Conservation (phyloP, 257 asterid genomes). For the Solanum dulcamara region DNA sequence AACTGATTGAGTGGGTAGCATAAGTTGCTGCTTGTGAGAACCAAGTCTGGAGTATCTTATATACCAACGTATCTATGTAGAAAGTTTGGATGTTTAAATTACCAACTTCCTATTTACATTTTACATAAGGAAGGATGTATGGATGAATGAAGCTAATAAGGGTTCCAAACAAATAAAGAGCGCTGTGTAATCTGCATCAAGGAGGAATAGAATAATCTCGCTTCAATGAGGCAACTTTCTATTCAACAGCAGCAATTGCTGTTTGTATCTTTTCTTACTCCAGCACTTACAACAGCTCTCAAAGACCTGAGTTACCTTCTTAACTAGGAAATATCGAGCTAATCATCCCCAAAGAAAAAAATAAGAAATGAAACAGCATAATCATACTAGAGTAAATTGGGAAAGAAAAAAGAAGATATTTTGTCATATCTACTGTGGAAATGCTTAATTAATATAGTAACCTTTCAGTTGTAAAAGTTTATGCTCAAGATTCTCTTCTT, state of each 20-base stretch:
- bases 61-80: not conserved
- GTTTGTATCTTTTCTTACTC: not conserved
- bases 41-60: not conserved
- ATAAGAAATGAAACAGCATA: not conserved
- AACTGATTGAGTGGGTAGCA: not conserved
- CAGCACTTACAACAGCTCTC: not conserved
- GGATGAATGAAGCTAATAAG: not conserved
- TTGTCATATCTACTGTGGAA: not conserved
- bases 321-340: not conserved
- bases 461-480: not conserved
- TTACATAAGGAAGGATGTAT: not conserved
- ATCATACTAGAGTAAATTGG: not conserved
- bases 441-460: not conserved
- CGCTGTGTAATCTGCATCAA: not conserved
- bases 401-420: not conserved
- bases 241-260: not conserved
- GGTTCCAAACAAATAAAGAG: not conserved
- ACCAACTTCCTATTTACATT: not conserved
- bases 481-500: not conserved
- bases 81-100: not conserved
- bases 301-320: not conserved
- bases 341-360: not conserved
- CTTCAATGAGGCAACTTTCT: not conserved
- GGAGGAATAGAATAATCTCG: not conserved
- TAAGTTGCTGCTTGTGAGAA: not conserved